Conservation (phyloP, 768 basidiomycete species). For the Gloeostereum incarnatum region DNA sequence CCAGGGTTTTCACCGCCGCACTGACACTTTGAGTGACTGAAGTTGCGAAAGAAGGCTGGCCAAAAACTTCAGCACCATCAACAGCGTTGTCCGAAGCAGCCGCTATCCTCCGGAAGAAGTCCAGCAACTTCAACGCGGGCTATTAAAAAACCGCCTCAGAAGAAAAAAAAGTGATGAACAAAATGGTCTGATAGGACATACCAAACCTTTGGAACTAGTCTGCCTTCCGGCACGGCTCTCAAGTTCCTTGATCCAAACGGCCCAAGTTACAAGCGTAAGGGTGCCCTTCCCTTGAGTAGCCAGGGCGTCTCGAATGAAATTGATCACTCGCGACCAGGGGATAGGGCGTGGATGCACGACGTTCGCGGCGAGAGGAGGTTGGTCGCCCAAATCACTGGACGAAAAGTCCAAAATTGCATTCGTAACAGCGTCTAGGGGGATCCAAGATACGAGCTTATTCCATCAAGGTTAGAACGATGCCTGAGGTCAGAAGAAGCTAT, state of each 20-base stretch:
- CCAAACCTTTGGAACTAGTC: background rate
- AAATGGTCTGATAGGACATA: background rate
- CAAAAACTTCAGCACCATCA: background rate
- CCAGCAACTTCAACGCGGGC: background rate
- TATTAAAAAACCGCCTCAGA: background rate
- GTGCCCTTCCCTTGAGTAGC: background rate
- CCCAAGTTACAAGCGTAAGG: background rate
- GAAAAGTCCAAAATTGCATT: background rate
- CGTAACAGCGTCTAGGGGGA: background rate
- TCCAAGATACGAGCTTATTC: background rate
- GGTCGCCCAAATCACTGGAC: background rate
- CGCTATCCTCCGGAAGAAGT: background rate
- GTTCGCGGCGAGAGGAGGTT: background rate
- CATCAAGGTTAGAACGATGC: background rate
- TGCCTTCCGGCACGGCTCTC: background rate
- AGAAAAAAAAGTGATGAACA: background rate
- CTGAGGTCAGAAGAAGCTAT: background rate
- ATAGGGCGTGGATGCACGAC: background rate
- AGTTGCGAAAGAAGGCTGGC: no score
- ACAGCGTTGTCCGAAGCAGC: background rate
- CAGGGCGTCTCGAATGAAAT: background rate
- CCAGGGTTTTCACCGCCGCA: slow-evolving; percentile 5
- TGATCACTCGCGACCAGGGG: background rate
- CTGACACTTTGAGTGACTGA: background rate
- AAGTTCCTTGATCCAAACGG: background rate